phyloP scores from a whole-genome alignment of 495 filamentous ascomycete species.

The Tuber borchii region DNA sequence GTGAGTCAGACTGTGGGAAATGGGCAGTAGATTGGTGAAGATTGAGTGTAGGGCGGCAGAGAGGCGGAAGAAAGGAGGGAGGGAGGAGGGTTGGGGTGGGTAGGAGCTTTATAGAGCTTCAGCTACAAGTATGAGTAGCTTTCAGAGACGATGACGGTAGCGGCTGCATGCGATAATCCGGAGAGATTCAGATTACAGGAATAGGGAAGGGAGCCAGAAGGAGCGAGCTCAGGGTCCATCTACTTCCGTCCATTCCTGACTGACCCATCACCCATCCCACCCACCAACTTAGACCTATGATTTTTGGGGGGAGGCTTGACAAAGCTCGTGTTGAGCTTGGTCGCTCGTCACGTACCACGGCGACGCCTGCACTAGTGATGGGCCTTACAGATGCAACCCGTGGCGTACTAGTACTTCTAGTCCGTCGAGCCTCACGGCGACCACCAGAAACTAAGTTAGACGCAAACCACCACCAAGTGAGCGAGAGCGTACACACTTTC shows the following conservation, averaged over 20 bases:
- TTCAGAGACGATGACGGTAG: background rate
- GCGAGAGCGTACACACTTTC: background rate
- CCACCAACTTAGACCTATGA: background rate
- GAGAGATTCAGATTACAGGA: background rate
- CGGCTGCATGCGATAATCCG: background rate
- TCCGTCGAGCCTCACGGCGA: background rate
- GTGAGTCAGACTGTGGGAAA: slow-evolving; percentile 15
- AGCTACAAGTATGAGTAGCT: background rate
- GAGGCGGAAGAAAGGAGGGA: background rate
- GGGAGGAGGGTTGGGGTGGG: background rate
- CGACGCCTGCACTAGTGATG: background rate
- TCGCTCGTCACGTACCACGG: background rate
- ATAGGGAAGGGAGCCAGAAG: background rate
- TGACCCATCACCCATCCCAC: background rate
- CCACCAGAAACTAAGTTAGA: background rate
- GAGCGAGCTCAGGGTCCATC: background rate
- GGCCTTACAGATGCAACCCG: background rate
- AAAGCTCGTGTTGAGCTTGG: background rate
- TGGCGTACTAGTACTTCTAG: background rate
- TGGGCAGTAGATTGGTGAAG: slow-evolving; percentile 7
- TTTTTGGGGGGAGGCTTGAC: background rate
- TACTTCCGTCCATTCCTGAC: background rate
- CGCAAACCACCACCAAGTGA: background rate
- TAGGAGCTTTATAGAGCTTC: slow-evolving; percentile 2
- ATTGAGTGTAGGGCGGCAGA: background rate